Base-by-base conservation (phyloP, 2,329 filamentous ascomycete species). In the Botryotinia convoluta region DNA sequence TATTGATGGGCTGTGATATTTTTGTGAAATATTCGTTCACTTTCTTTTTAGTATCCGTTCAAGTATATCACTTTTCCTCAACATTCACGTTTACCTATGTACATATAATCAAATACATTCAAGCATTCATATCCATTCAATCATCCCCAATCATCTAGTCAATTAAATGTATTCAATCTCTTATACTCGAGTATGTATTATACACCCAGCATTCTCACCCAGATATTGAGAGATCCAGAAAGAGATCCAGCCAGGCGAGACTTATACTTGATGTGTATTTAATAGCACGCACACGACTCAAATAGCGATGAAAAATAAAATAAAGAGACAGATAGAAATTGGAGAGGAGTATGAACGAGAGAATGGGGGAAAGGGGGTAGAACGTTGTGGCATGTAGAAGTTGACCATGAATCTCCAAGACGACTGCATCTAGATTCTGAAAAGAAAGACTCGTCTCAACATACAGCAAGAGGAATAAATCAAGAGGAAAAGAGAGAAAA, bases 191-290 rank as follows among this genome's bases (percentile, higher is more conserved):
- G n/a, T n/a, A n/a, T n/a, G n/a, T n/a, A 48, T 48, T 45, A 45
- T 7, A 20, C 18, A 20, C 7, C 1, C 4, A 10, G 1, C 1
- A 32, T 18, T 18, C 7, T 32, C 7, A 57, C 29, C 1, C n/a
- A 32, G 51, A 57, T 18, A 32, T 18, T 0, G 14, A 57, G n/a
- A 29, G 3, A 29, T 1, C 3, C 14, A 29, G n/a, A 18, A 18
- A 18, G 7, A 9, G 16, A 57, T 32, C 14, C 1, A 18, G 6
- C n/a, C n/a, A 18, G 0, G 51, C n/a, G 3, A 3, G 14, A 29
- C n/a, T 18, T 9, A 29, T 29, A 18, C n/a, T 57, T 1, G 12
- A 29, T 18, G 0, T 8, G 14, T 32, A 18, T 8, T 29, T 18
- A 7, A 29, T 18, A 29, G n/a, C 26, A 1, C 1, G 6, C 51